Percentiles rank a stretch among this genome's conserved stretches.
Evolutionary conservation across 306 rosid genomes (phyloP).

Genomic region (Quercus agrifolia): DNA sequence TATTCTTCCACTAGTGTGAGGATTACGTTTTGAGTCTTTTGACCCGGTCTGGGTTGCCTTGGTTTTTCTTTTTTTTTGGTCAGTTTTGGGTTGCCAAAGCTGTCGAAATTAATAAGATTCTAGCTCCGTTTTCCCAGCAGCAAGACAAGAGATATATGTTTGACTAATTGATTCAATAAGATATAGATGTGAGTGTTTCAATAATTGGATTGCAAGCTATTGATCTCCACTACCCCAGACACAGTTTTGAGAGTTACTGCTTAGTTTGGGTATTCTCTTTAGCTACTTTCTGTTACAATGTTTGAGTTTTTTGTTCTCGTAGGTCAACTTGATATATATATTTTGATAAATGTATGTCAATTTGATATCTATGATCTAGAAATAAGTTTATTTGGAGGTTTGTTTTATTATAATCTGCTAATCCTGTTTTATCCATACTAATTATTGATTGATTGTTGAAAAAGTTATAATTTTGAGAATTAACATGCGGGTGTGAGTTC

Average conservation of each 20-base stretch:
- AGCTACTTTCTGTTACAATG: neutral
- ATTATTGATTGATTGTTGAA: constrained; percentile 3
- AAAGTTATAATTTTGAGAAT: constrained; percentile 3
- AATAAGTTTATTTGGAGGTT: neutral
- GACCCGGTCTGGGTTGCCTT: neutral
- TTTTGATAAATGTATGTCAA: neutral
- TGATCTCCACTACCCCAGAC: neutral
- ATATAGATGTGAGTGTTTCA: neutral
- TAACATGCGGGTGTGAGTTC: constrained; percentile 8
- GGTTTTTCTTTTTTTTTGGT: neutral
- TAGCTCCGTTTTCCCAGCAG: neutral
- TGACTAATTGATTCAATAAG: neutral
- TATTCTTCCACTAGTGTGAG: neutral
- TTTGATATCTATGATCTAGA: neutral
- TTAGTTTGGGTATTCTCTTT: neutral
- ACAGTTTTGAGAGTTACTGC: neutral
- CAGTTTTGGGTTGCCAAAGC: neutral
- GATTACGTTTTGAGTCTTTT: neutral
- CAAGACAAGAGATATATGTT: neutral
- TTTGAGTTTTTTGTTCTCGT: neutral
- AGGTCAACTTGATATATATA: neutral
- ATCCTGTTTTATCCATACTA: neutral
- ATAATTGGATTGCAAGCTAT: neutral
- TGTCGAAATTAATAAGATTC: neutral
- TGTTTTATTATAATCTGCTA: neutral